Conservation (phyloP, 2,329 filamentous ascomycete genomes). For the Aschersonia sp. region DNA sequence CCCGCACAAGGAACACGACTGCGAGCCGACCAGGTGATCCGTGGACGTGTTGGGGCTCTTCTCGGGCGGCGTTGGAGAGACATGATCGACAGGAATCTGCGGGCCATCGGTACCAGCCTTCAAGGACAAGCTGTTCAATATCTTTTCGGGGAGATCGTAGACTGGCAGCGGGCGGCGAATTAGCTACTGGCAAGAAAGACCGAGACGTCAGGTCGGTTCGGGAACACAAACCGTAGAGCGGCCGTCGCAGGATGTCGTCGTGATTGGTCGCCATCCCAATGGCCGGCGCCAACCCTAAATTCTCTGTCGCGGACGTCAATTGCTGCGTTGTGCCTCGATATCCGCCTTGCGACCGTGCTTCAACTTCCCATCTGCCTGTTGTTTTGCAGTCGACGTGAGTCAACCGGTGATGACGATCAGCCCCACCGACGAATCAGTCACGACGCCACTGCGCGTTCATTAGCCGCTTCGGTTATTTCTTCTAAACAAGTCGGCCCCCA, state of each 20-base stretch:
- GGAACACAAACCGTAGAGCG: constrained; percentile 30
- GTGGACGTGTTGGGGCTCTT: constrained; percentile 11
- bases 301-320: too few relatives aligned
- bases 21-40: constrained; percentile 40
- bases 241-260: constrained; percentile 33
- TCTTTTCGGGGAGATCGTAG: constrained; percentile 66
- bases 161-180: constrained; percentile 32
- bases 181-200: background rate
- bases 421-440: too few relatives aligned
- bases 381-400: background rate
- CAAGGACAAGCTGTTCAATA: constrained; percentile 51
- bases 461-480: too few relatives aligned
- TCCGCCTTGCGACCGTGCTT: too few relatives aligned
- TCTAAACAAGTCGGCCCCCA: too few relatives aligned
- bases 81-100: constrained; percentile 8
- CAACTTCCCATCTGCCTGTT: background rate
- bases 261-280: constrained; percentile 5
- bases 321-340: background rate
- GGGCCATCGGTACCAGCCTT: constrained; percentile 18
- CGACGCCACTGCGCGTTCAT: too few relatives aligned
- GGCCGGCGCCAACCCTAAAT: too few relatives aligned
- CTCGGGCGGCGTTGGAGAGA: constrained; percentile 10
- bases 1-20: constrained; percentile 69
- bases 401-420: background rate
- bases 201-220: background rate